Percentiles rank a stretch among this genome's conserved stretches.
Conservation (phyloP, 2,329 filamentous ascomycete genomes). For the Fusarium keratoplasticum region DNA sequence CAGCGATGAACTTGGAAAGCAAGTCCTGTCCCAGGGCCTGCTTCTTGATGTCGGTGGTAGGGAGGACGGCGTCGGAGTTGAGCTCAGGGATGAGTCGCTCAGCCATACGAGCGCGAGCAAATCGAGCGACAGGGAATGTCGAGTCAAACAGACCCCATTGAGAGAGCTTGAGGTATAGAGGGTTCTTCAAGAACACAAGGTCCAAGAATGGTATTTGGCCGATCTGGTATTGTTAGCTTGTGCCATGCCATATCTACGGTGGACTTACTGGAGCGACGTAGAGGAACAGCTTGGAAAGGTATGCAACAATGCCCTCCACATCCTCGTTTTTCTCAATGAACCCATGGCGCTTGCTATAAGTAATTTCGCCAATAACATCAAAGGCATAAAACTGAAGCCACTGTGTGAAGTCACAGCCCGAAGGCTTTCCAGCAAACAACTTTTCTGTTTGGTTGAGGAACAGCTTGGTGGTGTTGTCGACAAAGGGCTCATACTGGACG, state of each 20-base stretch:
- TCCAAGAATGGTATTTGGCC: conserved; percentile 82
- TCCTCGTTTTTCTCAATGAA: conserved; percentile 81
- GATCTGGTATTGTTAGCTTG: conserved; percentile 55
- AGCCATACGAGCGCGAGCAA: conserved; percentile 74
- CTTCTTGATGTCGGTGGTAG: conserved; percentile 51
- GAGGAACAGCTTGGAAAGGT: conserved; percentile 72
- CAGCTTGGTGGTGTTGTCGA: conserved; percentile 78
- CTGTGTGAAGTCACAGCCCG: conserved; percentile 67
- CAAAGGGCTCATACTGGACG: conserved; percentile 83
- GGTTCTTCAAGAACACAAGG: conserved; percentile 78
- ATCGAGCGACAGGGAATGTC: conserved; percentile 79
- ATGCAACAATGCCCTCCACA: conserved; percentile 78
- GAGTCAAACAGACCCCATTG: conserved; percentile 75
- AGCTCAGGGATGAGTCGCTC: conserved; percentile 68
- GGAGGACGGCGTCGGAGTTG: conserved; percentile 42
- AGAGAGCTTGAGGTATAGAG: conserved; percentile 75
- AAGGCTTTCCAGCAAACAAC: conserved; percentile 60
- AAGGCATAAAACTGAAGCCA: conserved; percentile 88
- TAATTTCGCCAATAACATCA: conserved; percentile 83
- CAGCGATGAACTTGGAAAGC: conserved; percentile 78
- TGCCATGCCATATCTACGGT: accelerated
- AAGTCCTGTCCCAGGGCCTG: conserved; percentile 65
- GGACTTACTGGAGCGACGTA: conserved; percentile 75
- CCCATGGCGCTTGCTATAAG: conserved; percentile 79
- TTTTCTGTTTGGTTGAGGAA: conserved; percentile 74